phyloP scores from a whole-genome alignment of 768 basidiomycete genomes.

The Macrolepiota dolichaula region DNA sequence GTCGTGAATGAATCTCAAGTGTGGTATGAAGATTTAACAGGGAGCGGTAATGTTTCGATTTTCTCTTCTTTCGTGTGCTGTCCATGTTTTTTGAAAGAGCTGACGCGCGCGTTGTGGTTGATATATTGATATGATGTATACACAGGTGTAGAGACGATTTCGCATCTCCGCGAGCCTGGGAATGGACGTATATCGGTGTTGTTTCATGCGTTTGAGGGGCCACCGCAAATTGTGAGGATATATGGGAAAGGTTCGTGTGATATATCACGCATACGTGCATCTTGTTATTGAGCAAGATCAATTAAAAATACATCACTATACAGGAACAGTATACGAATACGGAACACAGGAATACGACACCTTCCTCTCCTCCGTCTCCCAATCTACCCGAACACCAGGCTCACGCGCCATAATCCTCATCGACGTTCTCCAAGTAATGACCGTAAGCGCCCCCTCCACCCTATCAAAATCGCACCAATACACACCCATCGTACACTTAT shows the following conservation, averaged over 20 bases:
- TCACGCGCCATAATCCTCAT: conserved; percentile 60
- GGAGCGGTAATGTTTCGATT: conserved; percentile 44
- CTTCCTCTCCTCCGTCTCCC: conserved; percentile 37
- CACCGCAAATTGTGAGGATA: conserved; percentile 52
- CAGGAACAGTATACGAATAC: conserved; percentile 60
- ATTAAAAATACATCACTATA: not conserved
- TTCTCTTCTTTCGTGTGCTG: too few relatives aligned
- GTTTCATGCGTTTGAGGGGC: conserved; percentile 61
- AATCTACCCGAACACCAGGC: conserved; percentile 42
- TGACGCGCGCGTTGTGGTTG: too few relatives aligned
- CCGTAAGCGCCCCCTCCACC: conserved; percentile 28
- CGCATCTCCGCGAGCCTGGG: conserved; percentile 45
- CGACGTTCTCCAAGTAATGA: conserved; percentile 55
- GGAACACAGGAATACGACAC: conserved; percentile 58
- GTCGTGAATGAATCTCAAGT: conserved; percentile 47
- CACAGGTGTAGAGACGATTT: conserved; percentile 38
- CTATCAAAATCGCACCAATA: not conserved
- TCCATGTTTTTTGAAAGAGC: too few relatives aligned
- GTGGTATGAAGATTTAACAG: conserved; percentile 76
- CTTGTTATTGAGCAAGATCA: not conserved
- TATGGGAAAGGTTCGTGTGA: conserved; percentile 49
- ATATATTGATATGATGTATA: too few relatives aligned
- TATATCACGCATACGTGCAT: not conserved
- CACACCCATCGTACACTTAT: not conserved
- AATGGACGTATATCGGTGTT: conserved; percentile 60